A percentile compares a stretch with the other conserved stretches of the same genome.
Evolutionary conservation across 1,139 yeast genomes (phyloP).

Genomic region (Scheffersomyces titani): DNA sequence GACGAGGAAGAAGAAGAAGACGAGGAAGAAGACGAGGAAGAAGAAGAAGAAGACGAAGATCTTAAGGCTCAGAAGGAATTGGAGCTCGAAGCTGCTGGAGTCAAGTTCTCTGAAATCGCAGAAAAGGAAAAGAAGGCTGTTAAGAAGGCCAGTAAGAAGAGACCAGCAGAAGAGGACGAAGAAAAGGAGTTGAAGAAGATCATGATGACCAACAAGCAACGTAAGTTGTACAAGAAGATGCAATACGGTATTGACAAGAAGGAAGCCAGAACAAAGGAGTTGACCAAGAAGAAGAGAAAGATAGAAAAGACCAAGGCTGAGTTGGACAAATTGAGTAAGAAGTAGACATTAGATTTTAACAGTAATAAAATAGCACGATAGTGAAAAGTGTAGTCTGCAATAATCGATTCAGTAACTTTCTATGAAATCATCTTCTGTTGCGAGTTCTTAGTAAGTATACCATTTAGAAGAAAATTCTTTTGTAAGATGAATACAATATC

Average conservation of each 20-base stretch:
- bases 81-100: slow-evolving; percentile 89
- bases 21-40: slow-evolving; percentile 49
- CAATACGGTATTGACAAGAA: slow-evolving; percentile 88
- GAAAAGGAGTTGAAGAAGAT: slow-evolving; percentile 87
- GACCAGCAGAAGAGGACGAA: slow-evolving; percentile 55
- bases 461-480: neutral
- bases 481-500: neutral
- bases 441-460: neutral
- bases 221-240: slow-evolving; percentile 93
- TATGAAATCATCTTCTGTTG: neutral
- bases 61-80: slow-evolving; percentile 77
- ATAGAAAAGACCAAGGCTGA: slow-evolving; percentile 67
- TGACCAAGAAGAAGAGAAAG: slow-evolving; percentile 78
- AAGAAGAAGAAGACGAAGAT: slow-evolving; percentile 57
- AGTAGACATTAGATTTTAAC: slow-evolving; percentile 5
- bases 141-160: slow-evolving; percentile 35
- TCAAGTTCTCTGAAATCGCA: slow-evolving; percentile 63
- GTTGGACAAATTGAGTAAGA: slow-evolving; percentile 42
- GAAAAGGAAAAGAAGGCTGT: slow-evolving; percentile 33
- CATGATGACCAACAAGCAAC: slow-evolving; percentile 97
- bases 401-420: neutral
- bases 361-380: neutral
- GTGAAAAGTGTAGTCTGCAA: neutral
- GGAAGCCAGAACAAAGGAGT: slow-evolving; percentile 72
- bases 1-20: slow-evolving; percentile 52